Evolutionary conservation across 768 basidiomycete genomes (phyloP), one percentile per base, ranked within the genome.

Genomic region (Leucogyrophana mollusca): DNA sequence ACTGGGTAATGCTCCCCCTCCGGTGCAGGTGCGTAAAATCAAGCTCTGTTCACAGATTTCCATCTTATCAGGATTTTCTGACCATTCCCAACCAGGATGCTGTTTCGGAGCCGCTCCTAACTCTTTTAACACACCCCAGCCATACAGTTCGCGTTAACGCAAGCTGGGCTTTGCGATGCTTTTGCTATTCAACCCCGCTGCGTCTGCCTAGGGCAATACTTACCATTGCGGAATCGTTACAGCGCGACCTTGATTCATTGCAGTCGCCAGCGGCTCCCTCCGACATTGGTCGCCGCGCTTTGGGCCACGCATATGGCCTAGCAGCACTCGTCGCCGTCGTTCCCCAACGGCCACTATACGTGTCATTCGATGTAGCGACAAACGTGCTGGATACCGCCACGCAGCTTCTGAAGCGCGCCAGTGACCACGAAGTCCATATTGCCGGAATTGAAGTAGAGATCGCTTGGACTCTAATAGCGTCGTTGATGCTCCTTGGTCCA

Each of bases 361-460:
- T 95, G 36, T 94, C 94, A 4, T 93, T 93, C 66, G 95, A 98
- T 60, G 80, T 94, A 55, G 85, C 85, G 32, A 83, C 92, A 4
- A 94, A 89, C 60, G 87, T 94, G 14, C 80, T 98, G 46, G 91
- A 96, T 57, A 87, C 90, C 65, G 89, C 95, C 1, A 90, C 88
- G 2, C 83, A 87, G 46, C 78, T 99, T 9, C 77, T 99, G 43
- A 97, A 95, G 59, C 80, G 87, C 25, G 87, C 91, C 1, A 89
- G 90, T 7, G 94, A 96, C 49, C 95, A 97, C 60, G 87, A 94
- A 47, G 73, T 98, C 36, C 79, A 82, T 45, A 67, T 90, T 23
- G 92, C 91, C 2, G 80, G 79, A 10, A 74, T 90, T 23, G 93
- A 95, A 60, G 83, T 96, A 2, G 93, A 95, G 59, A 86, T 94